A percentile compares a stretch with the other conserved stretches of the same genome.
Conservation (phyloP, 768 basidiomycete species). For the Lactarius sp. region DNA sequence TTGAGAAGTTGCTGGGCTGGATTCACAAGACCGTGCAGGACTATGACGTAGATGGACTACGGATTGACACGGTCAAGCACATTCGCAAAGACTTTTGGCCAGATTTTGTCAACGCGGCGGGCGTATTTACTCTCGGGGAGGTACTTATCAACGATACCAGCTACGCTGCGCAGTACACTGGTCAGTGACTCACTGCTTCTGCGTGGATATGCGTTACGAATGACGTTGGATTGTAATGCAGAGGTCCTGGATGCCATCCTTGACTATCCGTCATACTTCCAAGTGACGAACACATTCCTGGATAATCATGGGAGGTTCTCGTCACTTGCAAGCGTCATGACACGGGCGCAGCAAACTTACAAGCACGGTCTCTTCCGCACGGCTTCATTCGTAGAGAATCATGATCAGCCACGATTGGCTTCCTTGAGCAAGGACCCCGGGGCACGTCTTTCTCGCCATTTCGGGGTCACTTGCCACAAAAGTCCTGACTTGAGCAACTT, state of each 20-base stretch:
- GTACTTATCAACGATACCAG: constrained; percentile 41
- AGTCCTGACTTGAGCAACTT: neutral
- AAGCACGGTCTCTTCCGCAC: constrained; percentile 39
- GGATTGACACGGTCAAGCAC: constrained; percentile 59
- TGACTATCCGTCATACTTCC: constrained; percentile 48
- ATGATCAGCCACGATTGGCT: constrained; percentile 48
- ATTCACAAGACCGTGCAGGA: constrained; percentile 42
- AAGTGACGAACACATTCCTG: constrained; percentile 39
- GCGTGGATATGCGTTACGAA: neutral
- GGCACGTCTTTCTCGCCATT: constrained; percentile 30
- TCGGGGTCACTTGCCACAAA: neutral
- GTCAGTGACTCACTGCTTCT: constrained; percentile 29
- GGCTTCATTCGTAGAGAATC: constrained; percentile 51
- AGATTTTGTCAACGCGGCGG: constrained; percentile 43
- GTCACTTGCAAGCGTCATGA: constrained; percentile 30
- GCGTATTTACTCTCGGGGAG: constrained; percentile 54
- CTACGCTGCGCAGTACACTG: constrained; percentile 40
- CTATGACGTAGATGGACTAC: constrained; percentile 50
- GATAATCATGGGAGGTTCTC: constrained; percentile 35
- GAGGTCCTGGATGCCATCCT: constrained; percentile 43
- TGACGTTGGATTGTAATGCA: constrained; percentile 16
- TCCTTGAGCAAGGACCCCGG: constrained; percentile 40
- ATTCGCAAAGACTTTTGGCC: constrained; percentile 52
- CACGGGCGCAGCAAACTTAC: constrained; percentile 36
- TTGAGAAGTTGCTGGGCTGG: constrained; percentile 44